Percentiles rank a stretch among this genome's conserved stretches.
phyloP scores from a whole-genome alignment of 148 eudicot genomes.

The Chenopodium formosanum region DNA sequence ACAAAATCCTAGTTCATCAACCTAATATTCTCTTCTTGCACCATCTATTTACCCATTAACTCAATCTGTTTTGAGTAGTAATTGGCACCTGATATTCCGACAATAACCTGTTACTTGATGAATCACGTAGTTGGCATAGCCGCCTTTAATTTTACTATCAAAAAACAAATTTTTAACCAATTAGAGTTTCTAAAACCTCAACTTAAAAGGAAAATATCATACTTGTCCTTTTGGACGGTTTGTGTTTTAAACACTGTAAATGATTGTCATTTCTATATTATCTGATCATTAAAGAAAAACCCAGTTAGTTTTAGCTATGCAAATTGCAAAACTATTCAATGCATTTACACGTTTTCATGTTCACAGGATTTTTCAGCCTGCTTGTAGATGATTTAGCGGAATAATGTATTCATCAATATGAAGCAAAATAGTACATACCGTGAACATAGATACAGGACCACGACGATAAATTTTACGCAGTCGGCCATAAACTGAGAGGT shows the following conservation, averaged over 20 bases:
- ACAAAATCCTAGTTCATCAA: not conserved
- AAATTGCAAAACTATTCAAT: not conserved
- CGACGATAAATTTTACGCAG: conserved; percentile 87
- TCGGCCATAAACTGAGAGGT: conserved; percentile 89
- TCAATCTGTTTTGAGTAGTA: not conserved
- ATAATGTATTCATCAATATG: conserved; percentile 1
- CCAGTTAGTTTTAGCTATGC: not conserved
- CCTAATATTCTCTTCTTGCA: not conserved
- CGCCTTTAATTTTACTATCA: not conserved
- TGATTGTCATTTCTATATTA: not conserved
- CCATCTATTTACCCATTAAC: not conserved
- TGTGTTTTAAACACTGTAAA: not conserved
- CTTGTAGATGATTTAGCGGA: not conserved
- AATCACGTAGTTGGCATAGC: too few relatives aligned
- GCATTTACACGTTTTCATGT: not conserved
- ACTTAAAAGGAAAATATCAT: not conserved
- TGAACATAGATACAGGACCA: conserved; percentile 95
- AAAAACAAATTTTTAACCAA: not conserved
- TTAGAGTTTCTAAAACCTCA: not conserved
- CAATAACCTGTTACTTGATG: not conserved
- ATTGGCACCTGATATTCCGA: not conserved
- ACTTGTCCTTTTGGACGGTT: not conserved
- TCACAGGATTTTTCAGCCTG: not conserved
- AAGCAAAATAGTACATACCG: conserved; percentile 46
- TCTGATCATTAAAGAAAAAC: not conserved